Evolutionary conservation across 768 basidiomycete species (phyloP).

Genomic region (Suillus paluster): DNA sequence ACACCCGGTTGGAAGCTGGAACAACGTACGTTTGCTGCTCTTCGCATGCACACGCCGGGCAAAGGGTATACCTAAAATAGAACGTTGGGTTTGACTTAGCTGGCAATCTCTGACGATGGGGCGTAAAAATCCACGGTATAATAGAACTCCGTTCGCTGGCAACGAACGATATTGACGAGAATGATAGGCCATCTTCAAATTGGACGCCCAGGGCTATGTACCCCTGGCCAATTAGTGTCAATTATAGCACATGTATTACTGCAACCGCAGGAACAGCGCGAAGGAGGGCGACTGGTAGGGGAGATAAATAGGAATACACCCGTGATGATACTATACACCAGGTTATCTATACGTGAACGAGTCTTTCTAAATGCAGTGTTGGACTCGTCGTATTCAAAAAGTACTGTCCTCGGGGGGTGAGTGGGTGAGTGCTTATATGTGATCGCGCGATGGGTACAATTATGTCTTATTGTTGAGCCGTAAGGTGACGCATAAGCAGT

Average conservation of each 20-base stretch:
- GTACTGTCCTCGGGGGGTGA: conserved; percentile 14
- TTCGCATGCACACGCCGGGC: background rate
- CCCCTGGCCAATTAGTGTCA: background rate
- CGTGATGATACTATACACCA: conserved; percentile 17
- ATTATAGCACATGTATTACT: conserved; percentile 2
- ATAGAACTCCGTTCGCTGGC: background rate
- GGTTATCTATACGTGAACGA: conserved; percentile 8
- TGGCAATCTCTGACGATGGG: background rate
- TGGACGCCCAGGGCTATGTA: background rate
- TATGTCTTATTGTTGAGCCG: conserved; percentile 14
- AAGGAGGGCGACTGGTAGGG: background rate
- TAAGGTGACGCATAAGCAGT: conserved; percentile 37
- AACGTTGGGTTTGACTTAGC: background rate
- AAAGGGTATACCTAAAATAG: background rate
- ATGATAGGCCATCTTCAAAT: background rate
- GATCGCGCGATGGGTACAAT: background rate
- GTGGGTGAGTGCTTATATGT: conserved; percentile 2
- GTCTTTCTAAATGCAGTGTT: conserved; percentile 23
- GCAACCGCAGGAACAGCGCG: background rate
- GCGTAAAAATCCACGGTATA: background rate
- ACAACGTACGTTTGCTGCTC: background rate
- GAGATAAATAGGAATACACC: background rate
- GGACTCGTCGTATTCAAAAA: background rate
- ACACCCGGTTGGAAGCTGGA: background rate
- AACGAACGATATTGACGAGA: background rate